A percentile compares a stretch with the other conserved stretches of the same genome.
Evolutionary conservation across 306 rosid genomes (phyloP).

Genomic region (Boehmeria nivea): DNA sequence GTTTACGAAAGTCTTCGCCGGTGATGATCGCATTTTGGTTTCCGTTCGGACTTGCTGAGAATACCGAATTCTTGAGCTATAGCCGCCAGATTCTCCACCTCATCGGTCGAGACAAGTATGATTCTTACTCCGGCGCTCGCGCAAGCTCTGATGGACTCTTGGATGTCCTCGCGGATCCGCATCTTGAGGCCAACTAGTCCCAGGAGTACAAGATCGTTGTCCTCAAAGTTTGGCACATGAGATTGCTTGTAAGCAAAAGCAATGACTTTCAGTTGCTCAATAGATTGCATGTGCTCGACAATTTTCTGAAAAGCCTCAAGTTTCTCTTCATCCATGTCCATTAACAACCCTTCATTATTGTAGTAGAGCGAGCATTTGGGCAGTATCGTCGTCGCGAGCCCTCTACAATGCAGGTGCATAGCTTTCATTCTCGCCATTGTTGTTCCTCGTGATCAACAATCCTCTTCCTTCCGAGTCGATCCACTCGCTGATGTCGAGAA

Average conservation of each 20-base stretch:
- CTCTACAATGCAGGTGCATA: constrained; percentile 1
- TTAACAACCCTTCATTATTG: neutral
- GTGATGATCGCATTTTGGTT: neutral
- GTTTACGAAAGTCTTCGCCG: neutral
- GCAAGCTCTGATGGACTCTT: neutral
- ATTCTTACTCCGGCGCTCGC: constrained; percentile 7
- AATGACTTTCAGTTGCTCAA: constrained; percentile 4
- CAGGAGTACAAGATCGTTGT: neutral
- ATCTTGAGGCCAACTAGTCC: constrained; percentile 9
- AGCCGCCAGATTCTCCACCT: neutral
- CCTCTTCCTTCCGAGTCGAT: constrained; percentile 11
- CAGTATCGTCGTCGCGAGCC: constrained; percentile 11
- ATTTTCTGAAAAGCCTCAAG: neutral
- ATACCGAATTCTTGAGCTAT: constrained; percentile 7
- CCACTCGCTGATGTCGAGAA: neutral
- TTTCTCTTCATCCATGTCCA: constrained; percentile 7
- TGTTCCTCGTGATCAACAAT: neutral
- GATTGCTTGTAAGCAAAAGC: constrained; percentile 18
- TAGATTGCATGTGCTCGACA: neutral
- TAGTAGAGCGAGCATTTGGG: neutral
- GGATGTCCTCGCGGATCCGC: neutral
- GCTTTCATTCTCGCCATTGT: neutral
- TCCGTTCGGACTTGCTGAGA: neutral
- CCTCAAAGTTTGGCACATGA: neutral
- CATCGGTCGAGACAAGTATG: constrained; percentile 11